Conservation (phyloP, 352 stramenopile species). For the Phytophthora palmivora region DNA sequence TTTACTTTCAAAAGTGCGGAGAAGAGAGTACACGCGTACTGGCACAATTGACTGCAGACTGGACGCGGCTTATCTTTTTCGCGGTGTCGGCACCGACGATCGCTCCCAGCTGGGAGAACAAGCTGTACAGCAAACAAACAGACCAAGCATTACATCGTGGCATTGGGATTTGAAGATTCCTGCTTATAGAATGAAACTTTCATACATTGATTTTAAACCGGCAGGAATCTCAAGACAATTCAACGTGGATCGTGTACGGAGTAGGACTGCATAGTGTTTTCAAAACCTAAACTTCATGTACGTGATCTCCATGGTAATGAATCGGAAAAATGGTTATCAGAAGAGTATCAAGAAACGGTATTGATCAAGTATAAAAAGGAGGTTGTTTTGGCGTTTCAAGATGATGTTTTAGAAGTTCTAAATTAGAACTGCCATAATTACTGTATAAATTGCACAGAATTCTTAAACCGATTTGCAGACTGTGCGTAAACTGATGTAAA, state of each 20-base stretch:
- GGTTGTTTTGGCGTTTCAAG: no score
- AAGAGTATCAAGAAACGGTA: no score
- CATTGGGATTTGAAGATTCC: constrained; percentile 26
- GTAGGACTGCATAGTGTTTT: background rate
- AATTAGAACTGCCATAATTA: background rate
- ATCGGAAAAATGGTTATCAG: no score
- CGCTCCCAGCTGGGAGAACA: constrained; percentile 1
- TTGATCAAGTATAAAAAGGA: no score
- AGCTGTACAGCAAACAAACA: background rate
- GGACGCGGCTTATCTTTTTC: background rate
- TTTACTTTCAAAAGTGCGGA: background rate
- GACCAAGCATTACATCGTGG: background rate
- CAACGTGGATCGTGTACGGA: background rate
- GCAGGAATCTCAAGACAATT: constrained; percentile 11
- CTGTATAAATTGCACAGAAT: background rate
- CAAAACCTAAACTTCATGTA: background rate
- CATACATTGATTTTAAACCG: background rate
- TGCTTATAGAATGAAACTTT: background rate
- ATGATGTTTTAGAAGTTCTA: background rate
- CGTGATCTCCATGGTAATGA: no score
- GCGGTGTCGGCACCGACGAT: background rate
- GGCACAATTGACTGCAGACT: background rate
- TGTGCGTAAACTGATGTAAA: background rate
- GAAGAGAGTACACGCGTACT: background rate
- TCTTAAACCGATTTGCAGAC: constrained; percentile 1